phyloP scores from a whole-genome alignment of 225 moss, liverwort and hornwort species.

The Ulota crispa region DNA sequence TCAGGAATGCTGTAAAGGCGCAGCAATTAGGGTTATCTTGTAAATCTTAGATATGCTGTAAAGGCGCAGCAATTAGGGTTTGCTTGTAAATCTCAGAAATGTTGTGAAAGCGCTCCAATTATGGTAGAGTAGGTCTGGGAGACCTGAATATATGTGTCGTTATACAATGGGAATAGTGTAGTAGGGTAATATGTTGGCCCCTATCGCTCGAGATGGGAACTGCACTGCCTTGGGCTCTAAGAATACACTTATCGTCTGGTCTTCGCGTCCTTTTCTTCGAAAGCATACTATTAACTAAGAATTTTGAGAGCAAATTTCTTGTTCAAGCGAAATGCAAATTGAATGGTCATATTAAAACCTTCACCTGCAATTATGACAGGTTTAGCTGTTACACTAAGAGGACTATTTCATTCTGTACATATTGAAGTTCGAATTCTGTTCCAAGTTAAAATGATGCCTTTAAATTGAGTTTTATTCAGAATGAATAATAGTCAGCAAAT shows the following conservation, averaged over 20 bases:
- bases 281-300: background rate
- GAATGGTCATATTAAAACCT: background rate
- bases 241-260: constrained; percentile 52
- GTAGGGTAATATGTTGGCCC: constrained; percentile 60
- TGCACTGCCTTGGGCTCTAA: constrained; percentile 66
- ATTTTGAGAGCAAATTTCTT: background rate
- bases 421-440: background rate
- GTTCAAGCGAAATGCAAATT: background rate
- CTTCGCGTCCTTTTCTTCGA: constrained; percentile 34
- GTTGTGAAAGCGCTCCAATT: background rate
- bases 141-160: background rate
- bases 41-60: too few relatives aligned
- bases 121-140: background rate
- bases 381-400: background rate
- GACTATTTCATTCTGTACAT: background rate
- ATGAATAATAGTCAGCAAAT: background rate
- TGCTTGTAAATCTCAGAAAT: background rate
- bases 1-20: background rate
- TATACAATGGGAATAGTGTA: constrained; percentile 51
- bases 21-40: background rate
- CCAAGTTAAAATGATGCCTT: background rate
- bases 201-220: constrained; percentile 47
- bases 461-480: background rate
- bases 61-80: background rate
- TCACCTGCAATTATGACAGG: background rate